phyloP scores from a whole-genome alignment of 2,329 filamentous ascomycete species.

The Botrytis elliptica region DNA sequence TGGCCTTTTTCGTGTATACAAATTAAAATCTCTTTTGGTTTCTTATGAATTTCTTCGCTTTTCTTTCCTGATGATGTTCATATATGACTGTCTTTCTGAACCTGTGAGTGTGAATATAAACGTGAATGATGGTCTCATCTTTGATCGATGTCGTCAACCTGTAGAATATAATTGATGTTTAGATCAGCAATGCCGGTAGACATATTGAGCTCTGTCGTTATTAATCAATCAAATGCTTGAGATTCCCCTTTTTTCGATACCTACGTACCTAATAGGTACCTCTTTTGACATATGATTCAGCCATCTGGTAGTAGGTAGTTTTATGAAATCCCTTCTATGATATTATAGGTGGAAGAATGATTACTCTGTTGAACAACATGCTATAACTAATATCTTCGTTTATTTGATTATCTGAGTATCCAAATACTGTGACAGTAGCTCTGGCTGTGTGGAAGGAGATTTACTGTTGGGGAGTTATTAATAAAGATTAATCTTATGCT shows the following conservation, averaged over 20 bases:
- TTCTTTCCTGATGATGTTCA: neutral
- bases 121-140: neutral
- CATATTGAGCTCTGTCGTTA: neutral
- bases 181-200: neutral
- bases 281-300: neutral
- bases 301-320: neutral
- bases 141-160: neutral
- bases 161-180: neutral
- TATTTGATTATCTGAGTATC: neutral
- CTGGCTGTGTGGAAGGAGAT: neutral
- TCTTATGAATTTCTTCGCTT: neutral
- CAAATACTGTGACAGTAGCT: neutral
- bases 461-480: neutral
- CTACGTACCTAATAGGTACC: no score
- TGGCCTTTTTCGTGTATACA: conserved; percentile 8
- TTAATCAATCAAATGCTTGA: neutral
- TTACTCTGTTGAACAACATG: neutral
- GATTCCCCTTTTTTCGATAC: neutral
- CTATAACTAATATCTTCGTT: neutral
- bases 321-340: neutral
- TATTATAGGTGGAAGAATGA: neutral
- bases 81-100: neutral
- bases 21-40: neutral
- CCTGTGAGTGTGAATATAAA: neutral
- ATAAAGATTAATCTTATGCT: neutral